Conservation (phyloP, 768 basidiomycete species). For the Chalciporus piperatus region DNA sequence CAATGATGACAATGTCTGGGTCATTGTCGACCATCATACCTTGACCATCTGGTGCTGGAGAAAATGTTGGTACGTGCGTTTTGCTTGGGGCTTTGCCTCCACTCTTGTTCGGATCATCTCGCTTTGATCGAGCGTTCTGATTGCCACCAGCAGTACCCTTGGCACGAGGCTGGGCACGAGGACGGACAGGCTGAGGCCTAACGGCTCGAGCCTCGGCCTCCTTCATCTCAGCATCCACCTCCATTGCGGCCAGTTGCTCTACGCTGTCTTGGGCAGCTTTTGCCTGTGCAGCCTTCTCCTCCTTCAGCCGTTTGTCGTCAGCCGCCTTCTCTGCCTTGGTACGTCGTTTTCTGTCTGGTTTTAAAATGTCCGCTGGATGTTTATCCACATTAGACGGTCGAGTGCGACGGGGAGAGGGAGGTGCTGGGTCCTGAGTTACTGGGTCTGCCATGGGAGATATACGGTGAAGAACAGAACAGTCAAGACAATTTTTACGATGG, state of each 20-base stretch:
- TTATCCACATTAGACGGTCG: not conserved
- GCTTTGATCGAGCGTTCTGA: not conserved
- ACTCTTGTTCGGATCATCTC: too few species aligned
- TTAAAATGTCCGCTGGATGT: conserved; percentile 6
- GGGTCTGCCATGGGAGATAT: too few species aligned
- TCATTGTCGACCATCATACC: too few species aligned
- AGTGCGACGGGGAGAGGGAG: not conserved
- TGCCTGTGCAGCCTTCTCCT: not conserved
- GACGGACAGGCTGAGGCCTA: not conserved
- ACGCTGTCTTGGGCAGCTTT: not conserved
- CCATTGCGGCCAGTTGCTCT: not conserved
- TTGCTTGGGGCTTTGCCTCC: too few species aligned
- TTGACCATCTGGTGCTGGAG: too few species aligned
- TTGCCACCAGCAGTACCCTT: not conserved
- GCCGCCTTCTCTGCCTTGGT: conserved; percentile 10
- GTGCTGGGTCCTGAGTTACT: not conserved
- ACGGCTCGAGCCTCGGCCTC: not conserved
- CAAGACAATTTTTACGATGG: too few species aligned
- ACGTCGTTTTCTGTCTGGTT: not conserved
- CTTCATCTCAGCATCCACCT: not conserved
- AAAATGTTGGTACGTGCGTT: too few species aligned
- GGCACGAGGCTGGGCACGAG: not conserved
- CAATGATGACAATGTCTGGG: too few species aligned
- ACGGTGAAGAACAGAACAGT: too few species aligned
- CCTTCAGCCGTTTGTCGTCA: conserved; percentile 3